Evolutionary conservation across 352 stramenopile genomes (phyloP).

Genomic region (Pythium angustatum): DNA sequence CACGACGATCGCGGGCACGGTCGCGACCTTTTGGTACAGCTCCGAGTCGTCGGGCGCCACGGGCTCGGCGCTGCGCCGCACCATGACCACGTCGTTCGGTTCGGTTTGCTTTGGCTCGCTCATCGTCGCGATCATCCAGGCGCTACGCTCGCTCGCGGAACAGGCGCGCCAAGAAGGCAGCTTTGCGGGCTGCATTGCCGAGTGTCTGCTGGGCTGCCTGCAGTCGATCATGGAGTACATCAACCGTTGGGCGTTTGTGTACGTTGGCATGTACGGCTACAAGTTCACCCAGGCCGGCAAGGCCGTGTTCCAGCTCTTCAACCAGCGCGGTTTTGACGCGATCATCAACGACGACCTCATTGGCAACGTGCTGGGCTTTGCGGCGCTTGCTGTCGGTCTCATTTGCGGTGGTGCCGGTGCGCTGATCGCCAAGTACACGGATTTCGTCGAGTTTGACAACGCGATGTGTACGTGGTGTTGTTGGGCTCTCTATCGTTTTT

Average conservation of each 20-base stretch:
- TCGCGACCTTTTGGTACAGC: conserved; percentile 96
- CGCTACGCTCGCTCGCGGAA: conserved; percentile 78
- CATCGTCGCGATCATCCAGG: conserved; percentile 92
- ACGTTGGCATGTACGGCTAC: conserved; percentile 93
- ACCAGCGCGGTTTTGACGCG: conserved; percentile 91
- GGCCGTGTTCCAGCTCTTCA: conserved; percentile 93
- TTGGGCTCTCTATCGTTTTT: neutral
- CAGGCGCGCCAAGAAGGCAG: conserved; percentile 71
- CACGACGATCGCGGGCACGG: conserved; percentile 90
- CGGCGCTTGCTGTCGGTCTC: conserved; percentile 87
- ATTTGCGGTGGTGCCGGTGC: conserved; percentile 67
- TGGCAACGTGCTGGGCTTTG: conserved; percentile 90
- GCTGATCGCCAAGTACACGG: conserved; percentile 48
- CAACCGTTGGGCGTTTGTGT: conserved; percentile 94
- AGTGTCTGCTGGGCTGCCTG: conserved; percentile 83
- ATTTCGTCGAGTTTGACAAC: conserved; percentile 64
- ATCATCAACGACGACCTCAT: conserved; percentile 97
- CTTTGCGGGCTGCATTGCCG: conserved; percentile 70
- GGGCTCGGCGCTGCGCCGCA: conserved; percentile 76
- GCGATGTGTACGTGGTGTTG: conserved; percentile 45
- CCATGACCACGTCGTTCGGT: conserved; percentile 91
- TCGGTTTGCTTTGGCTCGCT: conserved; percentile 96
- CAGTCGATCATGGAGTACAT: conserved; percentile 92
- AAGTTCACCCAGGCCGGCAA: conserved; percentile 93
- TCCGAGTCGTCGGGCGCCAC: conserved; percentile 85